Conservation (phyloP, 768 basidiomycete species). For the Rhodosporidiobolus sp. region DNA sequence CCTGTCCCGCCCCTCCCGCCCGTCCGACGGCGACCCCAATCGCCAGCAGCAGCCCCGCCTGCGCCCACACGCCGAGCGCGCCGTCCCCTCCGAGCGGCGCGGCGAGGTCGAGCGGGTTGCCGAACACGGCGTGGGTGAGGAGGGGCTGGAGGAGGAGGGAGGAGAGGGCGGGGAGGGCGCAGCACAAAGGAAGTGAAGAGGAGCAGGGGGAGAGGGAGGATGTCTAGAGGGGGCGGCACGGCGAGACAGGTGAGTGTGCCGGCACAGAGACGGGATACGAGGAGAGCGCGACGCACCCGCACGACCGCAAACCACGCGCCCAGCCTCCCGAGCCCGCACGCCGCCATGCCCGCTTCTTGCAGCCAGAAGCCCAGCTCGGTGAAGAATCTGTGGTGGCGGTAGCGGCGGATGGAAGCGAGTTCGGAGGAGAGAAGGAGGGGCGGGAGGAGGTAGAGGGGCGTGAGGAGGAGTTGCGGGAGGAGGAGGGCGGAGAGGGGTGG, state of each 20-base stretch:
- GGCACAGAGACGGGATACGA: background rate
- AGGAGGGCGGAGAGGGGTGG: background rate
- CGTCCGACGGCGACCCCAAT: background rate
- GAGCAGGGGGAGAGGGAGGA: background rate
- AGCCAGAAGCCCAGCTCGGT: conserved; percentile 12
- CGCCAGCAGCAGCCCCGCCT: background rate
- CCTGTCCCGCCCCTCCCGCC: background rate
- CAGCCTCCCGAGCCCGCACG: background rate
- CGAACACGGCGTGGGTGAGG: background rate
- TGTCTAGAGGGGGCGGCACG: too few relatives aligned
- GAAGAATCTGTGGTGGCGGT: conserved; percentile 17
- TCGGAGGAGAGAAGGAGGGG: conserved; percentile 9
- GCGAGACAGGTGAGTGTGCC: too few relatives aligned
- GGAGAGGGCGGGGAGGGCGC: background rate
- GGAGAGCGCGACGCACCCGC: background rate
- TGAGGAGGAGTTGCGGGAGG: background rate
- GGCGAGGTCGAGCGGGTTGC: background rate
- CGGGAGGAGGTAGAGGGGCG: background rate
- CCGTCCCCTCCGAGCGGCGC: background rate
- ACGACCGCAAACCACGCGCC: background rate
- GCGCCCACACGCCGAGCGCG: background rate
- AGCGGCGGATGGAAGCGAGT: background rate
- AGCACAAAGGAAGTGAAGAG: background rate
- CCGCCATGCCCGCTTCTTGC: conserved; percentile 4
- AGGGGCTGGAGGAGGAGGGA: background rate